Conservation (phyloP, 768 basidiomycete genomes). For the Rhodotorula graminis region DNA sequence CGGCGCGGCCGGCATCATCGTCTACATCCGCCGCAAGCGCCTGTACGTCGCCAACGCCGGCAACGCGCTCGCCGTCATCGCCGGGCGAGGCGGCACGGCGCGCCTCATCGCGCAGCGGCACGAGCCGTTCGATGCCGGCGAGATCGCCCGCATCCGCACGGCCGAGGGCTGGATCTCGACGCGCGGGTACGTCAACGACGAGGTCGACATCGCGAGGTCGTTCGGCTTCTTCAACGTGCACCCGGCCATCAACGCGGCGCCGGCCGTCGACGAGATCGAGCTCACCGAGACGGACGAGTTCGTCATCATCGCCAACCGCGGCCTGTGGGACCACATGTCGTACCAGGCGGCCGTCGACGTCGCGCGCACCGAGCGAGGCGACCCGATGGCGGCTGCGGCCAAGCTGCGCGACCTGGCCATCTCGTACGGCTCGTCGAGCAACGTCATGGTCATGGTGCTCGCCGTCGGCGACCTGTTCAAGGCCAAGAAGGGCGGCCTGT, state of each 20-base stretch:
- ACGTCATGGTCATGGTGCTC: slow-evolving; percentile 97
- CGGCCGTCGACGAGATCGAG: slow-evolving; percentile 65
- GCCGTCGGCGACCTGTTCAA: slow-evolving; percentile 71
- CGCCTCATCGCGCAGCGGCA: slow-evolving; percentile 71
- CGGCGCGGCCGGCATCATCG: slow-evolving; percentile 78
- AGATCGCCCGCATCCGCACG: slow-evolving; percentile 77
- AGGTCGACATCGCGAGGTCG: slow-evolving; percentile 81
- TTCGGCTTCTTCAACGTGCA: slow-evolving; percentile 89
- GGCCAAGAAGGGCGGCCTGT: slow-evolving; percentile 35
- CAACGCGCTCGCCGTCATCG: slow-evolving; percentile 69
- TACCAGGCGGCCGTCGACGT: slow-evolving; percentile 96
- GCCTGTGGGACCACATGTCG: slow-evolving; percentile 87
- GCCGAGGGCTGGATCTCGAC: slow-evolving; percentile 95
- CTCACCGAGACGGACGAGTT: slow-evolving; percentile 86
- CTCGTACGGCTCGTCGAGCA: slow-evolving; percentile 88
- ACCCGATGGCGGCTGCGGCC: slow-evolving; percentile 88
- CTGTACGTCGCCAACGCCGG: slow-evolving; percentile 89
- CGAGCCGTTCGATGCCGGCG: slow-evolving; percentile 78
- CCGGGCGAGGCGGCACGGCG: slow-evolving; percentile 60
- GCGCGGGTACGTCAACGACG: slow-evolving; percentile 82
- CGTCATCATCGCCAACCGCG: slow-evolving; percentile 87
- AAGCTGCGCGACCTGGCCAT: slow-evolving; percentile 95
- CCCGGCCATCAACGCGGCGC: slow-evolving; percentile 83
- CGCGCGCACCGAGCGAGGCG: slow-evolving; percentile 64
- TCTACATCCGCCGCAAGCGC: slow-evolving; percentile 73